These are phyloP conservation scores for Linum tenue DNA, from an alignment of 345 rosid genomes.

Conservation along the genomic window DNA sequence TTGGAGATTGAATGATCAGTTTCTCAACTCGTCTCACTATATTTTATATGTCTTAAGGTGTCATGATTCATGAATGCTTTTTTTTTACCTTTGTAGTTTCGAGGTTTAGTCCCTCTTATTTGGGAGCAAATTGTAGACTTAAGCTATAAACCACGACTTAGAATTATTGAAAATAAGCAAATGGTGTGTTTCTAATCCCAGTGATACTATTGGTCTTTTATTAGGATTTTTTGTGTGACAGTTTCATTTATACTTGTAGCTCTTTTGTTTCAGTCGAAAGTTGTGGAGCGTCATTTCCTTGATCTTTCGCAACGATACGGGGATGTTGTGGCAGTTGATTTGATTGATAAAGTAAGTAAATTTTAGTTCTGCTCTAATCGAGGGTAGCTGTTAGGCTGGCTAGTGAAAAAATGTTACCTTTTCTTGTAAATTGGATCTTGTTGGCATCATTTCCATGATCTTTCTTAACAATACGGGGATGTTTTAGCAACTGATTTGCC, in stretches of 20 bases:
- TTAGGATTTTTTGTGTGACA: conserved; percentile 11
- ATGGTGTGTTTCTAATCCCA: conserved; percentile 33
- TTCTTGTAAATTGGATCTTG: too few species aligned
- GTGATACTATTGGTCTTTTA: conserved; percentile 1
- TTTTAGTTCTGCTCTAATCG: conserved; percentile 13
- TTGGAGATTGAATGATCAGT: conserved; percentile 4
- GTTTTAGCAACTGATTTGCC: conserved; percentile 61
- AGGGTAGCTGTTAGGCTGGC: too few species aligned
- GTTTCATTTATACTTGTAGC: conserved; percentile 6
- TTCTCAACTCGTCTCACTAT: background rate
- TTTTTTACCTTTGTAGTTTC: conserved; percentile 40
- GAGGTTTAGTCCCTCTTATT: conserved; percentile 93
- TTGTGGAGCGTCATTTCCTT: conserved; percentile 80
- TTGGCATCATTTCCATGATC: too few species aligned
- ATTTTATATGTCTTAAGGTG: background rate
- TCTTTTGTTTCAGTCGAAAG: conserved; percentile 50
- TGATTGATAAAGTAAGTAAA: conserved; percentile 64
- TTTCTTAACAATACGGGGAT: conserved; percentile 81
- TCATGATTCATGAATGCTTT: too few species aligned
- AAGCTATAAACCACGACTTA: conserved; percentile 83
- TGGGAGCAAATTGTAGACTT: conserved; percentile 99
- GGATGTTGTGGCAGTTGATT: conserved; percentile 56
- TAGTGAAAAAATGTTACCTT: too few species aligned
- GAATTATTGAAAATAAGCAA: conserved; percentile 53
- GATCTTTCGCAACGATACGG: conserved; percentile 90